Evolutionary conservation across 768 basidiomycete species (phyloP), one percentile per base, ranked within the genome.

Genomic region (Rhodotorula taiwanensis): DNA sequence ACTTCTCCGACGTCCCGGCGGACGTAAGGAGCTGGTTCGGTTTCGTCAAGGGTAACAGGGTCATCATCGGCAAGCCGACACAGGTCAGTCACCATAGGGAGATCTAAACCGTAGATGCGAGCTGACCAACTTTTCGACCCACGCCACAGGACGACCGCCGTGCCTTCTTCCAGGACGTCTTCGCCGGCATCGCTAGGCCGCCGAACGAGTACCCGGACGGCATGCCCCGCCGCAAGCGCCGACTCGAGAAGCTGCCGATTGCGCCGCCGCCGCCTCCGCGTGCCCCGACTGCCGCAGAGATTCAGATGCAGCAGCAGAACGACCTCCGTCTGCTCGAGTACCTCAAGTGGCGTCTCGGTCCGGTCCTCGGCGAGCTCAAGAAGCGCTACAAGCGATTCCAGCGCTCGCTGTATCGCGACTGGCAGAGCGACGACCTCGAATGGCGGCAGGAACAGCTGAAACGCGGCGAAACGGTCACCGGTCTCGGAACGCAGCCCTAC

Each of bases 11-110:
- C 8, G 78, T 98, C 0, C 90, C 91, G 0, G 75, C 76, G 3
- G 95, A 98, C 69, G 89, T 98, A 27, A 83, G 84, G 50, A 79
- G 82, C 8, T 98, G 95, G 94, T 99, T 99, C 71, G 95, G 94
- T 0, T 75, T 76, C 51, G 78, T 81, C 14, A 81, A 82, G 45
- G 85, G 87, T 47, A 90, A 86, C 70, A 84, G 88, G 23, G 79
- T 97, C n/a, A 76, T 79, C 36, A 77, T 97, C 20, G 67, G 73
- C 0, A 45, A 71, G 5, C 88, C 93, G 0, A 77, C 76, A 0
- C 56, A 75, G 2, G 76, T 79, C 49, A 56, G 76, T 71, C 21
- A 5, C 21, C 25, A 11, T 50, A n/a, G n/a, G n/a, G n/a, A n/a
- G n/a, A n/a, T 18, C 33, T 14, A n/a, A 27, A 8, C 48, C 20